Base-by-base conservation (phyloP, 2,329 filamentous ascomycete genomes). In the Phaeosphaeria sp. region DNA sequence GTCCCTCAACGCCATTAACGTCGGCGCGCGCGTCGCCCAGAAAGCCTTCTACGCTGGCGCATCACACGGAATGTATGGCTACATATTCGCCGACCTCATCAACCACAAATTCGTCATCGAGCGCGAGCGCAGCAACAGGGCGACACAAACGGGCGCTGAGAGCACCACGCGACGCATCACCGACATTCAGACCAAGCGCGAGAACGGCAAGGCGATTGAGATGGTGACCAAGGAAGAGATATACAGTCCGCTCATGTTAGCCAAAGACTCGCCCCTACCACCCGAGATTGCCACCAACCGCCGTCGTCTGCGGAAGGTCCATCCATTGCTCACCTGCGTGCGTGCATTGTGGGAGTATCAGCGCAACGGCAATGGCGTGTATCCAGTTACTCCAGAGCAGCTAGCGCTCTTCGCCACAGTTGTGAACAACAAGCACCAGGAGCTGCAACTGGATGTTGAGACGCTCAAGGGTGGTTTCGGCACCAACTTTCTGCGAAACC, bases 61-160 rank as follows among this genome's bases (percentile, higher is more conserved):
- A 50, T 87, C 90, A 2, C 92, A 97, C 74, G 95, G 95, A 49
- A 86, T 97, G 74, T 98, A 96, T 76, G 95, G 95, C 55, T 99
- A 92, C 80, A 91, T 97, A 65, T 99, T 99, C 76, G 91, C 91
- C 56, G 95, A 99, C 76, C 84, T 99, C 21, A 92, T 97, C 66
- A 86, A 89, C 69, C 95, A 99, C 76, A 89, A 93, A 69, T 99
- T 92, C 73, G 87, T 95, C 59, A 89, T 99, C 60, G 89, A 96
- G 80, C 89, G 95, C 56, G 88, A 92, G 60, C 89, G 90, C 62
- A 89, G 91, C 56, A 98, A 98, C 72, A 81, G 91, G 13, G 74
- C 86, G 20, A 82, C 84, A 0, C 55, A 65, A 7, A 67, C 79
- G 3, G 89, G 88, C 0, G 79, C 84, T 4, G 95, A 99, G 74